These are phyloP conservation scores for Phialocephala subalpina DNA, from an alignment of 2,329 filamentous ascomycete genomes.

Conservation along the genomic window DNA sequence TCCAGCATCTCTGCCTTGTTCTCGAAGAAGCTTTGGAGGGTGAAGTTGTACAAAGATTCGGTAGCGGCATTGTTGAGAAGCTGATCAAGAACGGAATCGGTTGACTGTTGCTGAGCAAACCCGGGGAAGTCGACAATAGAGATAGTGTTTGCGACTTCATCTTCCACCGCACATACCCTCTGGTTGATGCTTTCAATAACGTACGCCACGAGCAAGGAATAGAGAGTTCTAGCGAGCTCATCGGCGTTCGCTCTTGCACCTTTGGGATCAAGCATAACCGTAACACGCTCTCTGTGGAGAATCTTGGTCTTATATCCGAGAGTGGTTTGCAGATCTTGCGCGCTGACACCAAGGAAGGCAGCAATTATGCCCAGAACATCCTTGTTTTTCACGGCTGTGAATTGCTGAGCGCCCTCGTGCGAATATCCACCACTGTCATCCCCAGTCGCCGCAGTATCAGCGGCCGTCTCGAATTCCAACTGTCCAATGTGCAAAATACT, in stretches of 20 bases:
- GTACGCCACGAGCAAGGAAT: conserved; percentile 92
- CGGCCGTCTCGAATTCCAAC: conserved; percentile 87
- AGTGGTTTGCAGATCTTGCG: conserved; percentile 83
- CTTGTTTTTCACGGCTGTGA: conserved; percentile 92
- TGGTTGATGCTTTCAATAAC: conserved; percentile 95
- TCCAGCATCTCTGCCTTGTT: conserved; percentile 92
- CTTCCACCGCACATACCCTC: conserved; percentile 84
- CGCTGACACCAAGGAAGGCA: conserved; percentile 90
- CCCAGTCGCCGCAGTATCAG: conserved; percentile 78
- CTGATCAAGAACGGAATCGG: conserved; percentile 87
- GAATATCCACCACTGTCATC: conserved; percentile 97
- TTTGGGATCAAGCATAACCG: conserved; percentile 93
- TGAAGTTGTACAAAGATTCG: conserved; percentile 91
- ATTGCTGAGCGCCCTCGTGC: conserved; percentile 86
- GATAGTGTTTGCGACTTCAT: conserved; percentile 90
- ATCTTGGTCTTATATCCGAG: conserved; percentile 97
- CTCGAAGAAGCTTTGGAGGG: conserved; percentile 95
- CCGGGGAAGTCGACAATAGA: conserved; percentile 97
- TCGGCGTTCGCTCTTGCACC: conserved; percentile 93
- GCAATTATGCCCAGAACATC: conserved; percentile 86
- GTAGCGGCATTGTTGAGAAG: conserved; percentile 93
- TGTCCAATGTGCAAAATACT: conserved; percentile 97
- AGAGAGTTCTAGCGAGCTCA: conserved; percentile 90
- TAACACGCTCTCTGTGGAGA: conserved; percentile 95
- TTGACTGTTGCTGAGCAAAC: conserved; percentile 86